phyloP scores from a whole-genome alignment of 306 rosid genomes.

The Luffa aegyptiaca region DNA sequence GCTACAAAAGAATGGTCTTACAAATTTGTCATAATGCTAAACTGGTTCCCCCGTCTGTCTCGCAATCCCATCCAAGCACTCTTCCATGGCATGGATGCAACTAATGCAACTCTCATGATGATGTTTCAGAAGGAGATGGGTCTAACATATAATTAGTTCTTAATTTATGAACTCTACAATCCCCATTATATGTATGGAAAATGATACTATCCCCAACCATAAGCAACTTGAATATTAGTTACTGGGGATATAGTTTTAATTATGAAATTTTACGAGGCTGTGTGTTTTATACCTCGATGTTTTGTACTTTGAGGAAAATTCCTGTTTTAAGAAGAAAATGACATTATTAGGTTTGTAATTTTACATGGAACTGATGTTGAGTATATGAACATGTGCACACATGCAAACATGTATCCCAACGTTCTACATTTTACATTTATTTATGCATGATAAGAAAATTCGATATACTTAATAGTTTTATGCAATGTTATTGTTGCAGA shows the following conservation, averaged over 20 bases:
- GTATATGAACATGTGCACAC: background rate
- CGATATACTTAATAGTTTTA: constrained; percentile 4
- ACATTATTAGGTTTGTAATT: background rate
- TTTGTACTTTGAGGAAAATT: background rate
- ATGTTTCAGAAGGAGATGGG: background rate
- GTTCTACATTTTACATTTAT: background rate
- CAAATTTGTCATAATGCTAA: background rate
- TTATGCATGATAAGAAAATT: background rate
- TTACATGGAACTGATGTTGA: background rate
- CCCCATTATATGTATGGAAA: background rate
- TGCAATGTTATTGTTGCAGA: constrained; percentile 42
- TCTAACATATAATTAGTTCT: background rate
- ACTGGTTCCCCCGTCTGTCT: background rate
- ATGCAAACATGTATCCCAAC: background rate
- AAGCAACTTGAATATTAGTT: background rate
- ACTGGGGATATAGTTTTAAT: background rate
- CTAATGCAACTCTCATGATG: background rate
- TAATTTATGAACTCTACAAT: background rate
- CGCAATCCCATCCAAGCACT: background rate
- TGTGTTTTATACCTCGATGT: background rate
- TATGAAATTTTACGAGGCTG: background rate
- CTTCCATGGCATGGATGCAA: background rate
- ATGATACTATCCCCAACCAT: background rate
- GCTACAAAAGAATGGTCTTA: background rate
- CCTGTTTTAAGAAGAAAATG: background rate